Evolutionary conservation across 495 filamentous ascomycete species (phyloP).

Genomic region (Oleoguttula mirabilis): DNA sequence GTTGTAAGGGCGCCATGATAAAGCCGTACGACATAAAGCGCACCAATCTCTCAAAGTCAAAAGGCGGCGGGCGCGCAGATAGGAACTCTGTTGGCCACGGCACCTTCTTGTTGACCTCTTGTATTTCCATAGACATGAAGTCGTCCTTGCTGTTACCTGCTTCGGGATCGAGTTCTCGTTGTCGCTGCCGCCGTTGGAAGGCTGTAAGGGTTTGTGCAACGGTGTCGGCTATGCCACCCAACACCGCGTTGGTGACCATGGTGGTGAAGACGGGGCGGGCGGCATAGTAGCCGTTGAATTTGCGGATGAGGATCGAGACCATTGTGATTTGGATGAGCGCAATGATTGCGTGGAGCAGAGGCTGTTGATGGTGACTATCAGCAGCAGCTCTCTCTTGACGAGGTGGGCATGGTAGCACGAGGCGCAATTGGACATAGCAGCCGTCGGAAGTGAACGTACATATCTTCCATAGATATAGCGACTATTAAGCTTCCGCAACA

Average conservation of each 20-base stretch:
- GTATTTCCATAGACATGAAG: constrained; percentile 75
- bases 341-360: constrained; percentile 72
- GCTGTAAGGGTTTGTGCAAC: constrained; percentile 88
- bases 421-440: neutral
- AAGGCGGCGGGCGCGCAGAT: constrained; percentile 60
- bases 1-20: constrained; percentile 90
- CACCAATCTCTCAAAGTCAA: constrained; percentile 88
- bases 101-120: constrained; percentile 75
- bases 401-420: too few relatives aligned
- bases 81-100: constrained; percentile 53
- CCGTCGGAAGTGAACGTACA: constrained; percentile 18
- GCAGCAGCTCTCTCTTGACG: too few relatives aligned
- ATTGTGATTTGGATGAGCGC: constrained; percentile 81
- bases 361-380: constrained; percentile 44
- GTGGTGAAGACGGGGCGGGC: constrained; percentile 90
- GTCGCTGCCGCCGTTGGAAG: constrained; percentile 53
- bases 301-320: constrained; percentile 64
- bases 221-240: constrained; percentile 89
- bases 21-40: constrained; percentile 96
- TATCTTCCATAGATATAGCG: constrained; percentile 33
- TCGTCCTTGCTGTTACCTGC: constrained; percentile 41
- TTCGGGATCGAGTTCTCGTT: constrained; percentile 41
- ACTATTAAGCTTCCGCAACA: constrained; percentile 30
- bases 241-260: constrained; percentile 90
- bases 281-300: constrained; percentile 88